Conservation (phyloP, 1,284 basidiomycete genomes). For the Microbotryum scabiosae region DNA sequence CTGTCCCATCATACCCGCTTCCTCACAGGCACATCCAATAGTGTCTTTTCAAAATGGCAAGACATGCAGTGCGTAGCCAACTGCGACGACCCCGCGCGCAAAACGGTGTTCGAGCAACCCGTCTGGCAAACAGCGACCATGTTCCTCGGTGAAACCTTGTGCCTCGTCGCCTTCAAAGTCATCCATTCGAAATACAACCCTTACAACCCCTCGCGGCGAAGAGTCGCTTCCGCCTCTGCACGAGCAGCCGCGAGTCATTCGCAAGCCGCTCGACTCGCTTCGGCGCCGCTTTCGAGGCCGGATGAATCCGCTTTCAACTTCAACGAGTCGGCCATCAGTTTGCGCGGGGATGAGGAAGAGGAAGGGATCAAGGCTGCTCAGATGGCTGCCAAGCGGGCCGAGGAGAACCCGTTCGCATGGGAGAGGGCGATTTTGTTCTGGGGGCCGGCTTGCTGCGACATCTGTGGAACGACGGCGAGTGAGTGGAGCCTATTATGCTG, state of each 20-base stretch:
- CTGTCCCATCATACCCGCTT: not conserved
- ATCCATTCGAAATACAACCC: conserved; percentile 27
- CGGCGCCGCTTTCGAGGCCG: conserved; percentile 17
- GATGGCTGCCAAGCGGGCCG: conserved; percentile 2
- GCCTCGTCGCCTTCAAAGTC: conserved; percentile 29
- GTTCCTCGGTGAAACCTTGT: conserved; percentile 42
- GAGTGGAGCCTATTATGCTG: not conserved
- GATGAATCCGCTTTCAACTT: conserved; percentile 19
- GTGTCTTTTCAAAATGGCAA: conserved; percentile 39
- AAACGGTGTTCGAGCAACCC: conserved; percentile 24
- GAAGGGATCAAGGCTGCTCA: not conserved
- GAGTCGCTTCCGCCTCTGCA: not conserved
- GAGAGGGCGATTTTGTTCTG: conserved; percentile 25
- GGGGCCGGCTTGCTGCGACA: conserved; percentile 33
- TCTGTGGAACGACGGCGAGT: conserved; percentile 41
- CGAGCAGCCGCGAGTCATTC: conserved; percentile 4
- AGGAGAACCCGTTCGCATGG: conserved; percentile 1
- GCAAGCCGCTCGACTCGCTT: conserved; percentile 5
- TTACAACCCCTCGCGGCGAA: not conserved
- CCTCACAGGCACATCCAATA: conserved; percentile 1
- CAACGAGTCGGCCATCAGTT: conserved; percentile 12
- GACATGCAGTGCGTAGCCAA: conserved; percentile 43
- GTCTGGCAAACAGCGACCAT: conserved; percentile 38
- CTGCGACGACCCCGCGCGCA: conserved; percentile 34
- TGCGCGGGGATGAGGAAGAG: conserved; percentile 5